Evolutionary conservation across 352 stramenopile species (phyloP), one percentile per base, ranked within the genome.

Genomic region (Phytopythium oedochilum): DNA sequence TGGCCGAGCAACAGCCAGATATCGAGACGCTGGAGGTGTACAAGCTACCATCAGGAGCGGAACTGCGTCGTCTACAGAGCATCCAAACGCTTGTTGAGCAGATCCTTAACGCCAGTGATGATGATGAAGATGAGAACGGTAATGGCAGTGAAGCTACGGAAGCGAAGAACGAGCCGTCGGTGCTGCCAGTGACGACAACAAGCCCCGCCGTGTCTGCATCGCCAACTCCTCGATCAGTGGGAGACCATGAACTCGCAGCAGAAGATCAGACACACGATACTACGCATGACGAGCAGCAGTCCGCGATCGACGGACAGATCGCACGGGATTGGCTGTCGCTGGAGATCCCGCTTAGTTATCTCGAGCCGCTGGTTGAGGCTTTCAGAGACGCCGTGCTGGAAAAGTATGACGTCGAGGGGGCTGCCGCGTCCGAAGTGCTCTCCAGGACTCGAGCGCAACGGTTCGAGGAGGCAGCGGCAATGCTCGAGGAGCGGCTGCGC

Each of bases 401-500:
- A 1, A 71, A 70, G 12, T 79, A 83, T 43, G 75, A 86, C 44
- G 43, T 29, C 6, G 59, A 69, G 18, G 60, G 58, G 47, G 52
- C 50, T 17, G 57, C 25, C 28, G 78, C 48, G 17, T 57, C 18
- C 8, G 60, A 56, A 10, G 55, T 63, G 29, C 72, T 78, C 0
- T 47, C 56, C 17, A 53, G 60, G 35, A 64, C 64, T 7, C 64
- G 70, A 11, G 61, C 68, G 15, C 59, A 86, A 40, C 68, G 84
- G 0, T 44, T 81, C 12, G 58, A 70, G 6, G 63, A 60, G 3
- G 71, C 60, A 7, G 68, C 70, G 6, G 52, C 74, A 23, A 42
- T 88, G 9, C 71, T 97, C 0, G 88, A 97, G 55, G 89, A 97
- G 61, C 69, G 77, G 25, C 61, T 97, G 23, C 75, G 89, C 5